phyloP scores from a whole-genome alignment of 192 early-diverging fungal species.

The Physocladia obscura region DNA sequence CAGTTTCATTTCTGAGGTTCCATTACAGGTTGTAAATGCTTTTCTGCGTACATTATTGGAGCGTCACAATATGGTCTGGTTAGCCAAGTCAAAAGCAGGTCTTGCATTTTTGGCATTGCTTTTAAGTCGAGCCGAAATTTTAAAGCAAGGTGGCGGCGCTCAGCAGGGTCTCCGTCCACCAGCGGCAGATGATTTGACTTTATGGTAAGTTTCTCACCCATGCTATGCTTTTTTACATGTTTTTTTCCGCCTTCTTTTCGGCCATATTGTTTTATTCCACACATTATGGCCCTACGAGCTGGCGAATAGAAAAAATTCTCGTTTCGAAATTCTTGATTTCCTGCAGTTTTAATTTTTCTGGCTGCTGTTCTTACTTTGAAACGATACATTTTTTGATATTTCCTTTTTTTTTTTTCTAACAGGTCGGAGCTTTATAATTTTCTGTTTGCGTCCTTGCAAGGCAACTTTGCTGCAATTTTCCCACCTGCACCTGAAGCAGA shows the following conservation, averaged over 20 bases:
- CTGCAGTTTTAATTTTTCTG: background rate
- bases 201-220: conserved; percentile 45
- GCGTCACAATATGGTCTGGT: conserved; percentile 83
- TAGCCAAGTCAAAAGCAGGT: conserved; percentile 79
- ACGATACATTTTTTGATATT: background rate
- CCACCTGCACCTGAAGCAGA: conserved; percentile 38
- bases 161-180: conserved; percentile 53
- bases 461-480: conserved; percentile 77
- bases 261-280: conserved; percentile 19
- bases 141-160: conserved; percentile 65
- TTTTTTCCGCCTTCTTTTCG: conserved; percentile 12
- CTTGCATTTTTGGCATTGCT: conserved; percentile 88
- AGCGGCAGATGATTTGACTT: conserved; percentile 51
- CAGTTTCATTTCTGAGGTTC: conserved; percentile 77
- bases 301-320: conserved; percentile 31
- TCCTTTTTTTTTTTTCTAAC: background rate
- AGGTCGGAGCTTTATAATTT: conserved; percentile 80
- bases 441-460: conserved; percentile 76
- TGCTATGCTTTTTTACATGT: background rate
- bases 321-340: conserved; percentile 14
- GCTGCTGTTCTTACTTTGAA: background rate
- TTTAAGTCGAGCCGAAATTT: conserved; percentile 82
- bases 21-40: conserved; percentile 77
- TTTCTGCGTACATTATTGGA: conserved; percentile 82
- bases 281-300: background rate